Evolutionary conservation across 257 asterid genomes (phyloP).

Genomic region (Salvia splendens): DNA sequence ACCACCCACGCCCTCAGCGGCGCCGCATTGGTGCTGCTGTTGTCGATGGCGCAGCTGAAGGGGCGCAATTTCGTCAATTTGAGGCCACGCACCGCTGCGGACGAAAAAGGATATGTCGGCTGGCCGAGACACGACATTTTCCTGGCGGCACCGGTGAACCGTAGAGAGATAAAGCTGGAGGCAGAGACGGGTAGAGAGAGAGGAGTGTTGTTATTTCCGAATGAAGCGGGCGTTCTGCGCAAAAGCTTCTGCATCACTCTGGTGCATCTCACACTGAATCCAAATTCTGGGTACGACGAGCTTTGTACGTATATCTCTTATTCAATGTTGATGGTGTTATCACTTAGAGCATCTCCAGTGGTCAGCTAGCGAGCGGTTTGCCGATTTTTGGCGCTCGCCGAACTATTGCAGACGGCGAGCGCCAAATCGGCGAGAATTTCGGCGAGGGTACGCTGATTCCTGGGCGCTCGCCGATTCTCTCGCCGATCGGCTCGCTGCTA

Average conservation of each 20-base stretch:
- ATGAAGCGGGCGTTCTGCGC: constrained; percentile 32
- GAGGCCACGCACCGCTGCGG: constrained; percentile 27
- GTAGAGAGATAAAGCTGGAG: constrained; percentile 21
- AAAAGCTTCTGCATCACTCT: constrained; percentile 40
- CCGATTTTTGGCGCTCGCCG: too few relatives aligned
- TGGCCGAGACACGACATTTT: constrained; percentile 31
- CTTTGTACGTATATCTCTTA: background rate
- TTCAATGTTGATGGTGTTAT: too few relatives aligned
- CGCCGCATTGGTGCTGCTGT: constrained; percentile 5
- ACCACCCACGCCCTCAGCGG: constrained; percentile 63
- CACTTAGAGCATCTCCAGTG: too few relatives aligned
- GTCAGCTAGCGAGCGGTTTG: too few relatives aligned
- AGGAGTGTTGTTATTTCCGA: constrained; percentile 11
- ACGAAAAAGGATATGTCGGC: constrained; percentile 17
- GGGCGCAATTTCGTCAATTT: constrained; percentile 26
- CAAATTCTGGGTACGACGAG: constrained; percentile 2
- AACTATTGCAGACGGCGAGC: too few relatives aligned
- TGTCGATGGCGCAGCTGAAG: constrained; percentile 44
- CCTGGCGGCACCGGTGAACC: constrained; percentile 16
- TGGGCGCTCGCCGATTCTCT: too few relatives aligned
- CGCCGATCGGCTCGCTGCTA: too few relatives aligned
- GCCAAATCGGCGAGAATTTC: too few relatives aligned
- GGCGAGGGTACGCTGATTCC: too few relatives aligned
- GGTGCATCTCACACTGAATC: constrained; percentile 34
- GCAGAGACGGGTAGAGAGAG: too few relatives aligned